Base-by-base conservation (phyloP, 805 yeast genomes). In the Yarrowia yakushimensis region DNA sequence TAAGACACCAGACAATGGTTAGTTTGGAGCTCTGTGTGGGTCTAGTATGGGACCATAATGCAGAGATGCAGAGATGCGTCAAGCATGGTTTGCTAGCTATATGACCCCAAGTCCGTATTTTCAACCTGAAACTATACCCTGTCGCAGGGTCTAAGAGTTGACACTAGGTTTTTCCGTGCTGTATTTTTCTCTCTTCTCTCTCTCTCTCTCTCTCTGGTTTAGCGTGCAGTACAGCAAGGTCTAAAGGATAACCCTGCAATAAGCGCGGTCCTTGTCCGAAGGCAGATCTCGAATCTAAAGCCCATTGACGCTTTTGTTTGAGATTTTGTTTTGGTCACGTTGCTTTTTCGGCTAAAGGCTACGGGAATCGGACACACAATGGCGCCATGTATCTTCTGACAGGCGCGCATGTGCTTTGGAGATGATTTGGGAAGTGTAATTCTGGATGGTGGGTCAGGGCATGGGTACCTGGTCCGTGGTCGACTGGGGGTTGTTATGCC, bases 231-330 rank as follows among this genome's bases (percentile, higher is more conserved):
- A 36, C 52, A 45, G 23, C 4, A 10, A 45, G 36, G 37, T 2
- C 36, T 45, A 30, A 30, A 43, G 48, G 2, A 12, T n/a, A 43
- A 43, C 48, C 28, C 22, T n/a, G 48, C 22, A 27, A 43, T 10
- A 5, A n/a, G 9, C 4, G 46, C 18, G 34, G 6, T 20, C 25
- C 25, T 45, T 45, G 36, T 45, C 18, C 10, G 7, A 4, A 13
- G 23, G 52, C 36, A 45, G 52, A 45, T 45, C 52, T 45, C 36
- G 10, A 45, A 45, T 18, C 36, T 30, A 11, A 45, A 28, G 36
- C 52, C n/a, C 52, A 45, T 45, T 45, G 20, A 28, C n/a, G 52
- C 52, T 36, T 36, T 45, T 45, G 52, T 45, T 45, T 45, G 52
- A 45, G 52, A 45, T 45, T 45, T 45, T 28, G 27, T 45, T 28